A percentile compares a stretch with the other conserved stretches of the same genome.
These are phyloP conservation scores for Aspergillus carlsbadensis DNA, from an alignment of 495 filamentous ascomycete species.

Conservation along the genomic window DNA sequence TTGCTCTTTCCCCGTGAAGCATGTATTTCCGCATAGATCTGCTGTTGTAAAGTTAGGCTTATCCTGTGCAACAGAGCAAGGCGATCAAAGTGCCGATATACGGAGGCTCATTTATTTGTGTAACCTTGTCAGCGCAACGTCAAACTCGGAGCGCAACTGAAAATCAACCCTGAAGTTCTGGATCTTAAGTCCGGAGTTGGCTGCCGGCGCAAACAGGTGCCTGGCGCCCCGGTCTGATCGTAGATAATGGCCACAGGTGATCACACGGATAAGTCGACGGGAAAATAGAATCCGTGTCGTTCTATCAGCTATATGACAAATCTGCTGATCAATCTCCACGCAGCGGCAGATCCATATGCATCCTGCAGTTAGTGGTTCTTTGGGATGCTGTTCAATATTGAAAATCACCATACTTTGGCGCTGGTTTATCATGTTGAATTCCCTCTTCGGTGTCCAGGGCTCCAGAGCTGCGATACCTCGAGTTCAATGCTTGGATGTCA, in stretches of 20 bases:
- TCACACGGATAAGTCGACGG: constrained; percentile 22
- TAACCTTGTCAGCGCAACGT: not conserved
- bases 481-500: not conserved
- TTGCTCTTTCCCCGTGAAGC: not conserved
- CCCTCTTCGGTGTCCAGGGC: not conserved
- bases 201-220: too few relatives aligned
- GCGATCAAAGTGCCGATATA: constrained; percentile 7
- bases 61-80: not conserved
- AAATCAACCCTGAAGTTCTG: not conserved
- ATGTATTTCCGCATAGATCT: not conserved
- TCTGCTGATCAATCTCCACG: constrained; percentile 42
- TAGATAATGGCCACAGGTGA: too few relatives aligned
- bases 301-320: constrained; percentile 36
- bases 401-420: not conserved
- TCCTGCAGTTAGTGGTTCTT: not conserved
- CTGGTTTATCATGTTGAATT: too few relatives aligned
- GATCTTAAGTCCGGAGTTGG: constrained; percentile 11
- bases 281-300: constrained; percentile 48
- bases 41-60: not conserved
- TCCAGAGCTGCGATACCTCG: not conserved
- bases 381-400: not conserved
- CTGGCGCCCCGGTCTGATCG: too few relatives aligned
- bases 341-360: constrained; percentile 32
- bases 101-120: constrained; percentile 7
- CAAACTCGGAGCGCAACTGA: not conserved